Evolutionary conservation across 192 early-diverging fungal species (phyloP).

Genomic region (Oehlia diaphana): DNA sequence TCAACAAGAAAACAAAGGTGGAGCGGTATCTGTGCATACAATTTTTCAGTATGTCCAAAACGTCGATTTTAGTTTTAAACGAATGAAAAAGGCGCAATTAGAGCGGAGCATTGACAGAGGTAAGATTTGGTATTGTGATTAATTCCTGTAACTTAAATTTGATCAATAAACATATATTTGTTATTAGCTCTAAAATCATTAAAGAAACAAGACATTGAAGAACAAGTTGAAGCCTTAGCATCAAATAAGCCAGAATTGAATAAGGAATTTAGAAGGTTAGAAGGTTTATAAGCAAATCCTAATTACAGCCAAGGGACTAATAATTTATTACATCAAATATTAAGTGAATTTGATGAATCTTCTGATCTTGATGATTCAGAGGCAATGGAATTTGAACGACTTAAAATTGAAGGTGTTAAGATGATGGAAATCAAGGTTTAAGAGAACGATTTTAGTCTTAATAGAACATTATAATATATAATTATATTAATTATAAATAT

Average conservation of each 20-base stretch:
- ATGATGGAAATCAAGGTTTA: slow-evolving; percentile 24
- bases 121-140: not conserved
- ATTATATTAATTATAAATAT: not conserved
- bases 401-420: slow-evolving; percentile 1
- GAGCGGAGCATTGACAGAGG: slow-evolving; percentile 39
- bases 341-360: not conserved
- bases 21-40: not conserved
- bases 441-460: not conserved
- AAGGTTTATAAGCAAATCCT: too few species aligned
- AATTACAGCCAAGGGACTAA: not conserved
- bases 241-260: not conserved
- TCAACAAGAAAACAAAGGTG: slow-evolving; percentile 1
- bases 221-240: not conserved
- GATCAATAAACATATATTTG: not conserved
- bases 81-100: slow-evolving; percentile 42
- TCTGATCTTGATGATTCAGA: slow-evolving; percentile 7
- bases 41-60: slow-evolving; percentile 39
- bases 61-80: slow-evolving; percentile 35
- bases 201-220: not conserved
- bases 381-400: slow-evolving; percentile 5
- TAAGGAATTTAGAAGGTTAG: not conserved
- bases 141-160: not conserved
- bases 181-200: not conserved
- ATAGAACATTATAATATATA: not conserved
- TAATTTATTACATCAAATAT: not conserved